phyloP scores from a whole-genome alignment of 2,329 filamentous ascomycete species.

The Aspergillus sp. region DNA sequence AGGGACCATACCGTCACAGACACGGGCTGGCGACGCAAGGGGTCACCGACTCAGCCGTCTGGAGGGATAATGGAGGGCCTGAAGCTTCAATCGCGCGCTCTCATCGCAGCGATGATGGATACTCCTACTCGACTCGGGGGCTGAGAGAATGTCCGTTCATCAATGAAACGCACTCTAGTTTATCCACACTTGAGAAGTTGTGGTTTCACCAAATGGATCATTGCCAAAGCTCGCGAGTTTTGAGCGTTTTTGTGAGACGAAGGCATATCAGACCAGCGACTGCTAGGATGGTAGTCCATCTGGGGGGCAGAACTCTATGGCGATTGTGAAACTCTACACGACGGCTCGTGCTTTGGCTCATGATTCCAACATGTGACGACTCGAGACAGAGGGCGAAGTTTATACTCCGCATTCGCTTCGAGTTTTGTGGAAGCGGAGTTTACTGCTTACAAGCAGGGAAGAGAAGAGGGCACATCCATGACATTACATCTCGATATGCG shows the following conservation, averaged over 20 bases:
- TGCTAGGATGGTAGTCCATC: not conserved
- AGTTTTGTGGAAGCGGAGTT: not conserved
- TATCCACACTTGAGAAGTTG: not conserved
- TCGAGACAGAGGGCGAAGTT: not conserved
- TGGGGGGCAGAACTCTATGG: not conserved
- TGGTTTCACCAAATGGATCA: not conserved
- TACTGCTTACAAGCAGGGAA: not conserved
- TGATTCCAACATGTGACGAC: slow-evolving; percentile 6
- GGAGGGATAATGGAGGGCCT: not conserved
- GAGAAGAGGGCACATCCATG: too few relatives aligned
- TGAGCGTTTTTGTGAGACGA: not conserved
- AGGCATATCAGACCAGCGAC: not conserved
- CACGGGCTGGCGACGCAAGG: slow-evolving; percentile 5
- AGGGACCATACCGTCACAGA: not conserved
- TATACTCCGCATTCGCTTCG: not conserved
- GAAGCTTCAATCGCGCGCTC: not conserved
- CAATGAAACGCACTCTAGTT: not conserved
- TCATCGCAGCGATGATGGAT: not conserved
- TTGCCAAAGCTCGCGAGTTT: not conserved
- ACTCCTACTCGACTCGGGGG: not conserved
- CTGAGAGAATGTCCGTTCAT: not conserved
- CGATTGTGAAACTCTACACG: slow-evolving; percentile 4
- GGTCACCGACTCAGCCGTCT: slow-evolving; percentile 4
- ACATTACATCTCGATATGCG: too few relatives aligned
- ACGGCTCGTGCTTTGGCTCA: slow-evolving; percentile 3